phyloP scores from a whole-genome alignment of 2,329 filamentous ascomycete species.

The Plectosphaerella plurivora region DNA sequence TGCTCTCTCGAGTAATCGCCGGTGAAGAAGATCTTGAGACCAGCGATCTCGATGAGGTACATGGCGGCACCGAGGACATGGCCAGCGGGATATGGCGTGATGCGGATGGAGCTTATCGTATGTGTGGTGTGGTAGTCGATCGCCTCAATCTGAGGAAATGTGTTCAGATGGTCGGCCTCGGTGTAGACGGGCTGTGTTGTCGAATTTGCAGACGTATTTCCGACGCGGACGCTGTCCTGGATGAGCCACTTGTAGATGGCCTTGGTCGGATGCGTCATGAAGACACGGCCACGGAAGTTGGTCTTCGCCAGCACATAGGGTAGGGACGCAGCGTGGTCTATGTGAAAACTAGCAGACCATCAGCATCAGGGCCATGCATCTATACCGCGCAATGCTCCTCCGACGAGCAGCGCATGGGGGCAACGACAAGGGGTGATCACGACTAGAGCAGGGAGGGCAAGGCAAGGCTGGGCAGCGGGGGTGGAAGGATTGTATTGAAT shows the following conservation, averaged over 20 bases:
- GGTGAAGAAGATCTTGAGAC: slow-evolving; percentile 94
- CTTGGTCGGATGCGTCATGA: slow-evolving; percentile 99
- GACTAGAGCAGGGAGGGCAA: slow-evolving; percentile 8
- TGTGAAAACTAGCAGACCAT: slow-evolving; percentile 70
- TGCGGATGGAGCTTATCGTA: slow-evolving; percentile 91
- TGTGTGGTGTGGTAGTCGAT: slow-evolving; percentile 99
- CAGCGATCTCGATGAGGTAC: slow-evolving; percentile 96
- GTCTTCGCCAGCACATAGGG: slow-evolving; percentile 97
- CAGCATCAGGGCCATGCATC: not conserved
- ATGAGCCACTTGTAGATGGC: slow-evolving; percentile 99
- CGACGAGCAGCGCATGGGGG: not conserved
- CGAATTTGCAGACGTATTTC: slow-evolving; percentile 61
- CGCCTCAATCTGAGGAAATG: slow-evolving; percentile 90
- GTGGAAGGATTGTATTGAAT: slow-evolving; percentile 14
- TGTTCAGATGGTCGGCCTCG: slow-evolving; percentile 90
- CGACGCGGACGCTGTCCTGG: slow-evolving; percentile 90
- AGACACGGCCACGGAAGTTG: slow-evolving; percentile 92
- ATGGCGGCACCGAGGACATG: slow-evolving; percentile 98
- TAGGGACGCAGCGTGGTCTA: slow-evolving; percentile 97
- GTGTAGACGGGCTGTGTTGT: slow-evolving; percentile 80
- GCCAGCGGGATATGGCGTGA: slow-evolving; percentile 93
- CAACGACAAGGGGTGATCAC: slow-evolving; percentile 3
- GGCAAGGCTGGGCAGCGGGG: slow-evolving; percentile 13
- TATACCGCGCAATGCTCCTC: too few species aligned
- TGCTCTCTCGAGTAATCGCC: slow-evolving; percentile 96